Evolutionary conservation across 2,329 filamentous ascomycete genomes (phyloP).

Genomic region (Colletotrichum tofieldiae): DNA sequence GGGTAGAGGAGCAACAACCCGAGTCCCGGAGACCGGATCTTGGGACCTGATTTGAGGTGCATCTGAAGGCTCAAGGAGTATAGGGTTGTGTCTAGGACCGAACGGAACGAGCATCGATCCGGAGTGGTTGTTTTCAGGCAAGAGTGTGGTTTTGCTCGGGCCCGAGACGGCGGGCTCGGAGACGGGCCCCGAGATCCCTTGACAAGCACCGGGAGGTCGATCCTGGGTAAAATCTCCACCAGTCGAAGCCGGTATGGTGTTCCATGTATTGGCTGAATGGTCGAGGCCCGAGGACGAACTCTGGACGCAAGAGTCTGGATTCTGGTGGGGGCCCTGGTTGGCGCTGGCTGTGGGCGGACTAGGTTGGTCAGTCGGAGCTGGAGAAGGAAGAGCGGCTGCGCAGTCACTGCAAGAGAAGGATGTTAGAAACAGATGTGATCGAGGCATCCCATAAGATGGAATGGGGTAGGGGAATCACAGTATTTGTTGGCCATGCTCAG

Average conservation of each 20-base stretch:
- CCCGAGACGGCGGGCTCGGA: neutral
- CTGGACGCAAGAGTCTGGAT: slow-evolving; percentile 53
- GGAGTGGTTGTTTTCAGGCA: neutral
- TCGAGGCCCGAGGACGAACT: neutral
- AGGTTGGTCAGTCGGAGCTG: slow-evolving; percentile 74
- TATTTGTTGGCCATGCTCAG: slow-evolving; percentile 16
- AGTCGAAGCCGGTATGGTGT: neutral
- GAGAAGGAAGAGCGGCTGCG: slow-evolving; percentile 69
- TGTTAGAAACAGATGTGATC: slow-evolving; percentile 1
- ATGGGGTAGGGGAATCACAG: slow-evolving; percentile 18
- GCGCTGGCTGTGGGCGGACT: slow-evolving; percentile 60
- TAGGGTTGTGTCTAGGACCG: neutral
- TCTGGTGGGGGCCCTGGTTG: slow-evolving; percentile 44
- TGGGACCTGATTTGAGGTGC: neutral
- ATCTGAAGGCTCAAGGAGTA: neutral
- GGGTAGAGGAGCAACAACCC: neutral
- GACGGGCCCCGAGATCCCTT: neutral
- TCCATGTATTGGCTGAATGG: neutral
- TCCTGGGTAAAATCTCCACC: neutral
- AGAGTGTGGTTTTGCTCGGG: neutral
- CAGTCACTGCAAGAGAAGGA: slow-evolving; percentile 21
- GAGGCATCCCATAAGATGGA: slow-evolving; percentile 1
- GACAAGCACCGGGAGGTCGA: neutral
- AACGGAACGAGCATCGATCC: neutral
- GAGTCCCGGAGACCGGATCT: neutral